A percentile compares a stretch with the other conserved stretches of the same genome.
phyloP scores from a whole-genome alignment of 192 early-diverging fungal species.

The Backusella australiensis region DNA sequence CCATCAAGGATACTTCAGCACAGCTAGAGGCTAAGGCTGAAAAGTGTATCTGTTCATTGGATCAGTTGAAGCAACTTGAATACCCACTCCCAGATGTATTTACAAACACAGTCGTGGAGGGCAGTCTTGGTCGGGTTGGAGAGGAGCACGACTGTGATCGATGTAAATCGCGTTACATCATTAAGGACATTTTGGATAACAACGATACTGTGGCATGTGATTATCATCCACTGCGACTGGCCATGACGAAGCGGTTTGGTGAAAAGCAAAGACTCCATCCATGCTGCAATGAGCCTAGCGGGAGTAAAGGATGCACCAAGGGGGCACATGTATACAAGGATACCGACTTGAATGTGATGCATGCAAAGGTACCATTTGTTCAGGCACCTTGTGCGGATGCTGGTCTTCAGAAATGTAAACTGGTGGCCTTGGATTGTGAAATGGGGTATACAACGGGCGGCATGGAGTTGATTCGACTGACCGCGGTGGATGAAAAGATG shows the following conservation, averaged over 20 bases:
- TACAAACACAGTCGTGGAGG: background rate
- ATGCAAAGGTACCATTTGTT: slow-evolving; percentile 41
- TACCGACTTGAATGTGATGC: slow-evolving; percentile 36
- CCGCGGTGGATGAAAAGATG: slow-evolving; percentile 48
- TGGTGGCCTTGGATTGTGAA: slow-evolving; percentile 71
- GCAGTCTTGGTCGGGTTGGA: background rate
- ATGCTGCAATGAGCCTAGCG: slow-evolving; percentile 47
- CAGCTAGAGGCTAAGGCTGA: background rate
- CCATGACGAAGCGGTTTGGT: slow-evolving; percentile 24
- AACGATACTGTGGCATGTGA: slow-evolving; percentile 40
- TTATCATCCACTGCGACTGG: slow-evolving; percentile 44
- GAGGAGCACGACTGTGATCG: slow-evolving; percentile 42
- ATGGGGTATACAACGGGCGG: slow-evolving; percentile 72
- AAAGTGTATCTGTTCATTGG: slow-evolving; percentile 24
- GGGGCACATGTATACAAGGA: slow-evolving; percentile 74
- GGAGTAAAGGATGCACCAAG: slow-evolving; percentile 45
- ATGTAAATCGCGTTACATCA: slow-evolving; percentile 45
- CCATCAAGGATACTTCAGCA: background rate
- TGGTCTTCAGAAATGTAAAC: background rate
- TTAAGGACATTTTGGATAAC: slow-evolving; percentile 36
- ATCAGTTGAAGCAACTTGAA: slow-evolving; percentile 32
- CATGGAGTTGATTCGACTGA: slow-evolving; percentile 64
- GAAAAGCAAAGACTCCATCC: slow-evolving; percentile 32
- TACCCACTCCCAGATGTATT: slow-evolving; percentile 39
- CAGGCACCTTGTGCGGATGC: slow-evolving; percentile 34